Evolutionary conservation across 257 asterid genomes (phyloP).

Genomic region (Oldenlandia corymbosa): DNA sequence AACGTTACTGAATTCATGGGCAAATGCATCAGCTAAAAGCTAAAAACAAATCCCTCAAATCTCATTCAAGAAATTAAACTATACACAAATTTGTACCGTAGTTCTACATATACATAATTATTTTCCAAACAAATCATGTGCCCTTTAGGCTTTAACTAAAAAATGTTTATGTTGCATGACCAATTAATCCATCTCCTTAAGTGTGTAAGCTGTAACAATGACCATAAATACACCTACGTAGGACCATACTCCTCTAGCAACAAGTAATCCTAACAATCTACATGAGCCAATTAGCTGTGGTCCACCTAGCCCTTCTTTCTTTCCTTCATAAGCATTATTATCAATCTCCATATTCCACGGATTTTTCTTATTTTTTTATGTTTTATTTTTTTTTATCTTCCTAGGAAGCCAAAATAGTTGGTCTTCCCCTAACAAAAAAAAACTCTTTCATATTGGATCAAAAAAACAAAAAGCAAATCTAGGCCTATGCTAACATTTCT

Average conservation of each 20-base stretch:
- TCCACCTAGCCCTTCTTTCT: not conserved
- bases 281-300: not conserved
- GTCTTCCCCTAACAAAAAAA: conserved; percentile 14
- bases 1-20: conserved; percentile 1
- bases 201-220: conserved; percentile 8
- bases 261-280: not conserved
- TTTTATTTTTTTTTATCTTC: too few relatives aligned
- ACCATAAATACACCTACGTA: conserved; percentile 14
- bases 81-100: not conserved
- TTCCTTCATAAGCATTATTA: not conserved
- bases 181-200: conserved; percentile 14
- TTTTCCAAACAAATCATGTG: conserved; percentile 13
- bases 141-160: too few relatives aligned
- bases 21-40: not conserved
- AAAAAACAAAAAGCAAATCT: not conserved
- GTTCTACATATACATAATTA: not conserved
- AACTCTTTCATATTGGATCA: conserved; percentile 14
- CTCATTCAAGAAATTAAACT: not conserved
- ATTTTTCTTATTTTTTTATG: conserved; percentile 2
- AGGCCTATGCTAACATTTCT: not conserved
- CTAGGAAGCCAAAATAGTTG: not conserved
- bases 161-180: conserved; percentile 2
- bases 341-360: conserved; percentile 5
- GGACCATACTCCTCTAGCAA: conserved; percentile 10
- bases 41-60: not conserved